A percentile compares a stretch with the other conserved stretches of the same genome.
These are phyloP conservation scores for Rhodotorula sp. DNA, from an alignment of 1,284 basidiomycete species.

Conservation along the genomic window DNA sequence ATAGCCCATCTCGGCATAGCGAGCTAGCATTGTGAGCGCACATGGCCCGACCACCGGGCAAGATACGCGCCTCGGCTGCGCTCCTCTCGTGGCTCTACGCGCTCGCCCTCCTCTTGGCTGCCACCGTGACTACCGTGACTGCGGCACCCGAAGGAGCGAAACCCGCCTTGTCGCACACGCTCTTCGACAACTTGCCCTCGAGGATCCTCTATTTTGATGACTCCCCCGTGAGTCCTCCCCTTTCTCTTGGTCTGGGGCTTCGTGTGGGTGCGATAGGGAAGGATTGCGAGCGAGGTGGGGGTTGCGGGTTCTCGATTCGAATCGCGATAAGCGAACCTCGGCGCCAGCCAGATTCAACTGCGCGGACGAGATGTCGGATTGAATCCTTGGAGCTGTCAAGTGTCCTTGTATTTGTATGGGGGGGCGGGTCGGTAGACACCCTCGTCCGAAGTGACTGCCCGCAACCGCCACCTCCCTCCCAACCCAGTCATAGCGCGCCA, in stretches of 20 bases:
- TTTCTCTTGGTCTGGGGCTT: not conserved
- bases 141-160: conserved; percentile 18
- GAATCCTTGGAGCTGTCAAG: too few species aligned
- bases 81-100: not conserved
- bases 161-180: conserved; percentile 25
- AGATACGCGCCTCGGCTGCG: not conserved
- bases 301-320: not conserved
- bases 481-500: too few species aligned
- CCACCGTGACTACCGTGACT: not conserved
- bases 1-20: too few species aligned
- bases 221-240: conserved; percentile 62
- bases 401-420: too few species aligned
- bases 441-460: too few species aligned
- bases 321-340: not conserved
- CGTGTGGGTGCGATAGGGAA: too few species aligned
- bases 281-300: not conserved
- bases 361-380: too few species aligned
- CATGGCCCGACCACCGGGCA: too few species aligned
- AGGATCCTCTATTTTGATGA: conserved; percentile 90
- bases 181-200: conserved; percentile 68
- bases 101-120: not conserved
- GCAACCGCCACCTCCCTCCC: conserved; percentile 7
- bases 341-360: too few species aligned
- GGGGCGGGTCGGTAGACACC: too few species aligned
- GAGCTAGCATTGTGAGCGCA: too few species aligned